Base-by-base conservation (phyloP, 2,329 filamentous ascomycete species). In the Fusarium hainanense region DNA sequence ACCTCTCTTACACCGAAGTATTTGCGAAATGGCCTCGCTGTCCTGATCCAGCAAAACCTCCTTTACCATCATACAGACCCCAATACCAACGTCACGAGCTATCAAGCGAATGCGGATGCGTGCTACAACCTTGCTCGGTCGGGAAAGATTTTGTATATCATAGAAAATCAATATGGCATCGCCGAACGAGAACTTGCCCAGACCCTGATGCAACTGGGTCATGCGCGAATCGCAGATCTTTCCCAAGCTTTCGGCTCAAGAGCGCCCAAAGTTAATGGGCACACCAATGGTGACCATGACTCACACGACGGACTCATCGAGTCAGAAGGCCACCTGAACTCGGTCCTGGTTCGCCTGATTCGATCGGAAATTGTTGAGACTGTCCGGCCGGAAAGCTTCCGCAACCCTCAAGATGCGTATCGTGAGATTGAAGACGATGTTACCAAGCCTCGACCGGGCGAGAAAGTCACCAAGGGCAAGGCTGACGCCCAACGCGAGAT, bases 21-120 rank as follows among this genome's bases (percentile, higher is more conserved):
- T 77, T 83, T 97, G 69, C 92, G 91, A 74, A 90, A 94, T 81
- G 94, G 92, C 21, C 86, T 99, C 54, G 90, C 90, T 55, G 91
- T 96, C 32, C 89, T 98, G 69, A 88, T 97, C 43, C 95, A 98
- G 78, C 92, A 97, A 77, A 93, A 94, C 76, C 88, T 98, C 50
- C 84, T 97, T 68, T 93, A 90, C 78, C 91, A 94, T 79, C 87
- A 89, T 70, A 88, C 89, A 70, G 86, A 90, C 63, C 77, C 84
- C 58, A 87, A 90, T 58, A 86, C 88, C 44, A 86, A 86, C 47
- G 79, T 85, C 51, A 92, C 92, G 25, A 89, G 89, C 77, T 99
- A 98, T 81, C 93, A 97, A 78, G 92, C 93, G 62, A 94, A 98
- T 75, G 85, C 90, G 77, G 84, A 89, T 71, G 89, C 90, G 66